Percentiles rank a stretch among this genome's conserved stretches.
Evolutionary conservation across 306 rosid genomes (phyloP).

Genomic region (Macrotyloma uniflorum): DNA sequence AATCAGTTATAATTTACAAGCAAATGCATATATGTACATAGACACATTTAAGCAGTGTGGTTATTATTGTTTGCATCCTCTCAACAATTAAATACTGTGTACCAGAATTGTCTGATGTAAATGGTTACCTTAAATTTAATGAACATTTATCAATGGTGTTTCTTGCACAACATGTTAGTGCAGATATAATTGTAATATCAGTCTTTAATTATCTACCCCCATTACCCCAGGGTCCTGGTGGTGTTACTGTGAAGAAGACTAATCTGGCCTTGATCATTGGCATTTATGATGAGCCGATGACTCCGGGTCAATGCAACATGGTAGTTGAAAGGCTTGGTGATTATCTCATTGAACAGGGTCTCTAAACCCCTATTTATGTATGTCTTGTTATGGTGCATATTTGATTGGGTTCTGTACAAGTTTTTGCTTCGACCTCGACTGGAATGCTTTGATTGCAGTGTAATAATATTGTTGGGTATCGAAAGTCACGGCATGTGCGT

Average conservation of each 20-base stretch:
- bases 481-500: slow-evolving; percentile 46
- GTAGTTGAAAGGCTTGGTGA: slow-evolving; percentile 96
- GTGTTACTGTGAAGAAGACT: slow-evolving; percentile 84
- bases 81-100: neutral
- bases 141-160: neutral
- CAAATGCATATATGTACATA: neutral
- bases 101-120: neutral
- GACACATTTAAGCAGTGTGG: neutral
- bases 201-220: slow-evolving; percentile 7
- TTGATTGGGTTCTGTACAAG: slow-evolving; percentile 46
- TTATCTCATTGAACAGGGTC: slow-evolving; percentile 80
- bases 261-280: slow-evolving; percentile 71
- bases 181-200: slow-evolving; percentile 24
- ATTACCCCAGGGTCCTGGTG: slow-evolving; percentile 82
- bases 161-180: neutral
- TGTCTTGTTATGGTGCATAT: slow-evolving; percentile 44
- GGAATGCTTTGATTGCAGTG: slow-evolving; percentile 63
- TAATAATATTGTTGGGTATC: slow-evolving; percentile 49
- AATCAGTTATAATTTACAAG: neutral
- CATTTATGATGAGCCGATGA: slow-evolving; percentile 86
- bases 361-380: slow-evolving; percentile 48
- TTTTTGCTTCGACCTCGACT: slow-evolving; percentile 46
- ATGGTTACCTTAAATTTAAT: neutral
- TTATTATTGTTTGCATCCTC: neutral
- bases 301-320: slow-evolving; percentile 89